Evolutionary conservation across 2,329 filamentous ascomycete species (phyloP).

Genomic region (Botrytis aclada): DNA sequence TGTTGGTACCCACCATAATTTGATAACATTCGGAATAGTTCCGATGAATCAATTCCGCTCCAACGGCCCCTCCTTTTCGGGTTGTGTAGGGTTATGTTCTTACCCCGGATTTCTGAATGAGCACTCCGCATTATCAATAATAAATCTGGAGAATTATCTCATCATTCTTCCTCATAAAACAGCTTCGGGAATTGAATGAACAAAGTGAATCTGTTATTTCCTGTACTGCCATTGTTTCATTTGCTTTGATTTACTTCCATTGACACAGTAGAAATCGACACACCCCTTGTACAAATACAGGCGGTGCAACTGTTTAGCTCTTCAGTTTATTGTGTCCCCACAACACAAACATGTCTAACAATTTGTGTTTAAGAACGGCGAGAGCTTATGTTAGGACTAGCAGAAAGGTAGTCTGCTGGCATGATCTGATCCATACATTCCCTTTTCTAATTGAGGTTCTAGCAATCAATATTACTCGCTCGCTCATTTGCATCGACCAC

Average conservation of each 20-base stretch:
- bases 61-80: background rate
- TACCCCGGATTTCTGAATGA: background rate
- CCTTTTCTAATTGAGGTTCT: slow-evolving; percentile 1
- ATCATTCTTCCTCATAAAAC: background rate
- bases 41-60: background rate
- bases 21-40: background rate
- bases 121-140: background rate
- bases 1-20: background rate
- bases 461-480: slow-evolving; percentile 34
- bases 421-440: background rate
- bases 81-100: background rate
- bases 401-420: slow-evolving; percentile 16
- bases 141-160: background rate
- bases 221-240: background rate
- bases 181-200: background rate
- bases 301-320: background rate
- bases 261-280: background rate
- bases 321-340: background rate
- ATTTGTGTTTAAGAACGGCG: slow-evolving; percentile 24
- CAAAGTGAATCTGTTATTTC: background rate
- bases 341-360: slow-evolving; percentile 21
- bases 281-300: background rate
- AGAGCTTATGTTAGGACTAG: slow-evolving; percentile 26
- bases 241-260: background rate
- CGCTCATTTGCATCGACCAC: slow-evolving; percentile 62